Evolutionary conservation across 208 protist species (phyloP).

Genomic region (Trypanosoma cruzi): DNA sequence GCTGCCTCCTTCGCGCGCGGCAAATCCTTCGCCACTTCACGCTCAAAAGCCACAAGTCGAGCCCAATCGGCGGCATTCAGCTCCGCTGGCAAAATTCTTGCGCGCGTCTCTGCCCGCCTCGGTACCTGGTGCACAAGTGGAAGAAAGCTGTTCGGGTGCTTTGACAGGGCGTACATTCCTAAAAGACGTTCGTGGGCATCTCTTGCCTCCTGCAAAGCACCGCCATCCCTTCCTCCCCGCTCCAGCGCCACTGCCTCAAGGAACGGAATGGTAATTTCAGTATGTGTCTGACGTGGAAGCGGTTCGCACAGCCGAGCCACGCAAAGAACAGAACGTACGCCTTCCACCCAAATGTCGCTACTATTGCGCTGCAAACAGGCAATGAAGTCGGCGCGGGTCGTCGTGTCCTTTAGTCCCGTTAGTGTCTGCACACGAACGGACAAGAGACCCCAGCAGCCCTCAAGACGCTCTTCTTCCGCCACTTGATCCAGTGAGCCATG

Average conservation of each 20-base stretch:
- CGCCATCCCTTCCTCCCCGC: conserved; percentile 4
- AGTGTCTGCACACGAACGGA: conserved; percentile 46
- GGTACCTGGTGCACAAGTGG: conserved; percentile 48
- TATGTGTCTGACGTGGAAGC: conserved; percentile 42
- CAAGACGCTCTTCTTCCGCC: conserved; percentile 53
- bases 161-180: conserved; percentile 52
- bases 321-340: conserved; percentile 35
- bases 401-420: conserved; percentile 22
- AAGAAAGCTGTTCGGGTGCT: conserved; percentile 38
- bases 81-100: conserved; percentile 21
- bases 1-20: conserved; percentile 44
- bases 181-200: conserved; percentile 61
- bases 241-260: conserved; percentile 58
- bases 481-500: conserved; percentile 31
- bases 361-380: neutral
- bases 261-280: conserved; percentile 53
- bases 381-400: conserved; percentile 23
- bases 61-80: conserved; percentile 71
- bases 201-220: conserved; percentile 37
- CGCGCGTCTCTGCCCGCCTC: neutral
- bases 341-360: conserved; percentile 32
- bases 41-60: conserved; percentile 68
- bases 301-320: conserved; percentile 52
- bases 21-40: conserved; percentile 70
- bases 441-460: conserved; percentile 63